A percentile compares a stretch with the other conserved stretches of the same genome.
Evolutionary conservation across 2,329 filamentous ascomycete genomes (phyloP).

Genomic region (Harringtonia lauricola): DNA sequence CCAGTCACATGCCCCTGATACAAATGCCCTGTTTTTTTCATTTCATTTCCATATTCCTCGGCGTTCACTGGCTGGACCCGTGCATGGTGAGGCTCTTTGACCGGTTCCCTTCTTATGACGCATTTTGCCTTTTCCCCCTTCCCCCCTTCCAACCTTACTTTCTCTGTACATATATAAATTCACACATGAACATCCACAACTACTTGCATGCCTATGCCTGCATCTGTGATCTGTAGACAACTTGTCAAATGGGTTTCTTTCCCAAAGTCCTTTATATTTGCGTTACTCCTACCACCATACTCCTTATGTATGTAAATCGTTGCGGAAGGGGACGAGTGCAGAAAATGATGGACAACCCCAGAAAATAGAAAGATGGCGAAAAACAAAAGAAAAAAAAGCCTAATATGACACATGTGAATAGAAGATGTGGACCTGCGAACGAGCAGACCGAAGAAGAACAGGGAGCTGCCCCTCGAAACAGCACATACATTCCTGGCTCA

Average conservation of each 20-base stretch:
- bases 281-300: background rate
- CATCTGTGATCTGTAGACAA: too few species aligned
- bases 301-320: background rate
- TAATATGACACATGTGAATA: background rate
- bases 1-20: background rate
- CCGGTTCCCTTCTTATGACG: background rate
- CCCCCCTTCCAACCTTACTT: background rate
- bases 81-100: conserved; percentile 1
- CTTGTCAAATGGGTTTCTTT: too few species aligned
- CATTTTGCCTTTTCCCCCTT: background rate
- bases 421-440: too few species aligned
- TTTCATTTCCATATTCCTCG: too few species aligned
- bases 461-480: too few species aligned
- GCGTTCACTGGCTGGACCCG: conserved; percentile 4
- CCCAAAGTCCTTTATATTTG: too few species aligned
- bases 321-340: background rate
- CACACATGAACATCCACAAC: too few species aligned
- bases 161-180: background rate
- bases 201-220: too few species aligned
- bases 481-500: too few species aligned
- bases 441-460: too few species aligned
- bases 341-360: background rate
- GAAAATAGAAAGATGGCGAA: background rate
- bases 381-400: background rate
- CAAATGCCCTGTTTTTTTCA: background rate